phyloP scores from a whole-genome alignment of 75 land plant genomes.

The Isoetes taiwanensis region DNA sequence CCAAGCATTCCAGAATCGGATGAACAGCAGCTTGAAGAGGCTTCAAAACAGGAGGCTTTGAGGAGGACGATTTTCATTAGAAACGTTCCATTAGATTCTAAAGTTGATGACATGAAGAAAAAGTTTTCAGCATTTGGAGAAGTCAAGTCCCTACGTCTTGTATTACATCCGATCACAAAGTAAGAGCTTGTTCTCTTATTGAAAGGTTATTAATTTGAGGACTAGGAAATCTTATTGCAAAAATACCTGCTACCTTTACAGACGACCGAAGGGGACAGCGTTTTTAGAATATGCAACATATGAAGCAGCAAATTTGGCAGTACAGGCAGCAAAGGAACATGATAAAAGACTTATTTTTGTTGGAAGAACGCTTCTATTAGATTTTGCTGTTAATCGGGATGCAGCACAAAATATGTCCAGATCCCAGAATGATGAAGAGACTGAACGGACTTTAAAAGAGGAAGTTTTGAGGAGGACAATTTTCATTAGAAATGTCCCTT shows the following conservation, averaged over 20 bases:
- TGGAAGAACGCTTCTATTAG: too few species aligned
- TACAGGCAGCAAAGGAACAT: conserved; percentile 65
- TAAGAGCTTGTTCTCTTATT: conserved; percentile 33
- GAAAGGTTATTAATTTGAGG: too few species aligned
- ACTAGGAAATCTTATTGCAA: too few species aligned
- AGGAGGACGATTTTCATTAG: conserved; percentile 56
- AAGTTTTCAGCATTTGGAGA: conserved; percentile 74
- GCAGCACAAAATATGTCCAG: neutral
- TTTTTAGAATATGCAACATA: conserved; percentile 54
- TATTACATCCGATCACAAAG: conserved; percentile 76
- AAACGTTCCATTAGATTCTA: conserved; percentile 72
- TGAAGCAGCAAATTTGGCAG: conserved; percentile 56
- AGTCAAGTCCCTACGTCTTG: conserved; percentile 58
- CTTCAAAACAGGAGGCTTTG: conserved; percentile 62
- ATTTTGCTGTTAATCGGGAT: too few species aligned
- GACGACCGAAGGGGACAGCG: conserved; percentile 89
- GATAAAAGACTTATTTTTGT: too few species aligned
- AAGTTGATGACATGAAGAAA: conserved; percentile 51
- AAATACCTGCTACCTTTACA: conserved; percentile 8
- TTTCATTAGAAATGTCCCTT: conserved; percentile 75
- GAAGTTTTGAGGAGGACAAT: conserved; percentile 38
- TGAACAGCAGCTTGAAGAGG: too few species aligned
- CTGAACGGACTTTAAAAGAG: neutral
- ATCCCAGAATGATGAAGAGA: conserved; percentile 31
- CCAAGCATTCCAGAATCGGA: too few species aligned